phyloP scores from a whole-genome alignment of 2,329 filamentous ascomycete species.

The Aspergillus fructus region DNA sequence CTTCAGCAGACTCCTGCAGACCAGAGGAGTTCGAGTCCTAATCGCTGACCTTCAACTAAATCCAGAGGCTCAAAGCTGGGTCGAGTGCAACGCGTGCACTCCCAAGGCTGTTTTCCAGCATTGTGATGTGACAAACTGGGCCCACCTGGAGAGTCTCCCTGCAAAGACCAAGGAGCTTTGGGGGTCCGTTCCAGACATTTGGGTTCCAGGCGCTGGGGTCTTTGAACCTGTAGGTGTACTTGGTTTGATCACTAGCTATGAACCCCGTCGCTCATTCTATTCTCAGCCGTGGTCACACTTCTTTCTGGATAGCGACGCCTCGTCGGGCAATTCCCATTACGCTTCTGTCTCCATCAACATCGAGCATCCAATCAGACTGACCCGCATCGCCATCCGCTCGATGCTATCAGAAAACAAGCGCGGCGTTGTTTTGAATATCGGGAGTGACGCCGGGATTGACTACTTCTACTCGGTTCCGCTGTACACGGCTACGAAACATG shows the following conservation, averaged over 20 bases:
- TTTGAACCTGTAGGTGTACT: conserved; percentile 7
- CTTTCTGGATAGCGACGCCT: background rate
- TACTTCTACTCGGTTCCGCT: background rate
- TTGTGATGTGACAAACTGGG: conserved; percentile 5
- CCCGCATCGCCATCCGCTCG: conserved; percentile 6
- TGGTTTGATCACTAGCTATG: background rate
- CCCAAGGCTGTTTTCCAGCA: background rate
- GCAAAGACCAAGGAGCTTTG: background rate
- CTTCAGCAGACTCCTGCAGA: background rate
- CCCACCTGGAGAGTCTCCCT: background rate
- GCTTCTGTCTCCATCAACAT: conserved; percentile 4
- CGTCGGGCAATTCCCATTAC: background rate
- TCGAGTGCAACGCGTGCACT: background rate
- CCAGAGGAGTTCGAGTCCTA: conserved; percentile 1
- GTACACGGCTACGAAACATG: conserved; percentile 11
- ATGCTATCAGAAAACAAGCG: conserved; percentile 4
- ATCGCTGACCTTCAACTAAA: conserved; percentile 7
- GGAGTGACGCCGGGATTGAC: background rate
- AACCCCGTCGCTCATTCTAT: background rate
- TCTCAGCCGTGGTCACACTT: background rate
- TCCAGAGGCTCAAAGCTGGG: background rate
- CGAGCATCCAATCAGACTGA: conserved; percentile 8
- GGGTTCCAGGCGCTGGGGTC: conserved; percentile 2
- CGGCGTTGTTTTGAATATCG: conserved; percentile 4
- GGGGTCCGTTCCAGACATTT: conserved; percentile 5